Conservation (phyloP, 2,329 filamentous ascomycete genomes). For the Penicillium decumbens region DNA sequence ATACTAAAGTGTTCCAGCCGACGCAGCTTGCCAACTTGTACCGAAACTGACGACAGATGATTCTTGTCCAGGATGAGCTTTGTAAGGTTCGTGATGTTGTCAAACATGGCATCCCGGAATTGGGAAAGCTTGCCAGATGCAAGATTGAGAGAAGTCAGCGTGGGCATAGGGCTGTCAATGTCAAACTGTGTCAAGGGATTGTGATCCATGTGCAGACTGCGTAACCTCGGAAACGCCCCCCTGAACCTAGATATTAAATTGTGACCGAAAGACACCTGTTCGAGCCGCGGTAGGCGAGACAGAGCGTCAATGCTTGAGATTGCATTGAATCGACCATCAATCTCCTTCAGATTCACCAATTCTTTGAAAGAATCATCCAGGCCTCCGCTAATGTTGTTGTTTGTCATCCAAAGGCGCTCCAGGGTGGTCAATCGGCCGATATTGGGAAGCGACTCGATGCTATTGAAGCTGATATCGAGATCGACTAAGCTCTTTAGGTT, state of each 20-base stretch:
- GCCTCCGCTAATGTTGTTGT: slow-evolving; percentile 76
- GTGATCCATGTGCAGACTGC: slow-evolving; percentile 82
- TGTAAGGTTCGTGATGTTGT: slow-evolving; percentile 79
- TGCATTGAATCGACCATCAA: slow-evolving; percentile 90
- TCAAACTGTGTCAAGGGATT: slow-evolving; percentile 95
- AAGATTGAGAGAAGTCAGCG: slow-evolving; percentile 79
- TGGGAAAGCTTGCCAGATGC: slow-evolving; percentile 87
- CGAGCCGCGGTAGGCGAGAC: slow-evolving; percentile 75
- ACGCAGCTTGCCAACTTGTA: slow-evolving; percentile 75
- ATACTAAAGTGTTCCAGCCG: slow-evolving; percentile 90
- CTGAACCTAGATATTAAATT: slow-evolving; percentile 88
- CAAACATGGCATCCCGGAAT: slow-evolving; percentile 79
- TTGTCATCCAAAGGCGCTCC: slow-evolving; percentile 90
- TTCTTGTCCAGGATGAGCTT: slow-evolving; percentile 90
- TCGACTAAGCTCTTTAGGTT: slow-evolving; percentile 79
- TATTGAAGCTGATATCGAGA: slow-evolving; percentile 94
- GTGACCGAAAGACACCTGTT: slow-evolving; percentile 85
- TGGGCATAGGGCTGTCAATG: slow-evolving; percentile 69
- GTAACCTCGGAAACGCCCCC: slow-evolving; percentile 78
- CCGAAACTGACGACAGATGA: slow-evolving; percentile 85
- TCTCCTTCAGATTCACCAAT: slow-evolving; percentile 74
- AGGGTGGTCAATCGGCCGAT: slow-evolving; percentile 75
- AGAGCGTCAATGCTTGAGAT: slow-evolving; percentile 86
- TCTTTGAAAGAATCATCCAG: slow-evolving; percentile 69
- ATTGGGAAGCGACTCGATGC: slow-evolving; percentile 71